Conservation (phyloP, 2,329 filamentous ascomycete species). For the Hypoxylon sp. region DNA sequence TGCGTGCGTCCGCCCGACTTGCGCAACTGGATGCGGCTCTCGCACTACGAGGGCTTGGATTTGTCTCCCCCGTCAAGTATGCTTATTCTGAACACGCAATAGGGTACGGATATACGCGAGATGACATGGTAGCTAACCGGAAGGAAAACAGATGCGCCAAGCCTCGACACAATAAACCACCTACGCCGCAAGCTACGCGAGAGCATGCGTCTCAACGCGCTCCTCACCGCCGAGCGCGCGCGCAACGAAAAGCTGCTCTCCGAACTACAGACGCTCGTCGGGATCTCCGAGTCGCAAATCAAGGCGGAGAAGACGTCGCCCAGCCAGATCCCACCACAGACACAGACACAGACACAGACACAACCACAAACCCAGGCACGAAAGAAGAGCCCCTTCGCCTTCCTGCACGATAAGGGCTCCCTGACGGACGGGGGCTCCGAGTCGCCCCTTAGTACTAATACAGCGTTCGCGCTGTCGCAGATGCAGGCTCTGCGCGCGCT, state of each 20-base stretch:
- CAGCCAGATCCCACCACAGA: conserved; percentile 13
- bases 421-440: conserved; percentile 66
- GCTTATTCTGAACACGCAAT: neutral
- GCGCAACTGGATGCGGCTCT: conserved; percentile 82
- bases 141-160: conserved; percentile 60
- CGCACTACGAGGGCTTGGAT: conserved; percentile 83
- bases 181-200: conserved; percentile 78
- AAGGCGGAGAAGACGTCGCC: conserved; percentile 51
- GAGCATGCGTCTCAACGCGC: conserved; percentile 68
- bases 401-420: conserved; percentile 69
- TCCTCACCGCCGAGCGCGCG: conserved; percentile 68
- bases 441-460: conserved; percentile 76
- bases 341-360: conserved; percentile 26
- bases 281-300: conserved; percentile 41
- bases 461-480: conserved; percentile 85
- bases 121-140: conserved; percentile 33
- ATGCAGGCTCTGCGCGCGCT: conserved; percentile 83
- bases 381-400: conserved; percentile 63
- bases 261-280: conserved; percentile 54
- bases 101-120: no score
- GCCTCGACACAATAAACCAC: conserved; percentile 77
- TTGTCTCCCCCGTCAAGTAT: conserved; percentile 54
- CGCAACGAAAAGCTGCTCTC: conserved; percentile 58
- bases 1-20: conserved; percentile 76
- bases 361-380: conserved; percentile 16